Base-by-base conservation (phyloP, 257 asterid genomes). In the Vinca minor region DNA sequence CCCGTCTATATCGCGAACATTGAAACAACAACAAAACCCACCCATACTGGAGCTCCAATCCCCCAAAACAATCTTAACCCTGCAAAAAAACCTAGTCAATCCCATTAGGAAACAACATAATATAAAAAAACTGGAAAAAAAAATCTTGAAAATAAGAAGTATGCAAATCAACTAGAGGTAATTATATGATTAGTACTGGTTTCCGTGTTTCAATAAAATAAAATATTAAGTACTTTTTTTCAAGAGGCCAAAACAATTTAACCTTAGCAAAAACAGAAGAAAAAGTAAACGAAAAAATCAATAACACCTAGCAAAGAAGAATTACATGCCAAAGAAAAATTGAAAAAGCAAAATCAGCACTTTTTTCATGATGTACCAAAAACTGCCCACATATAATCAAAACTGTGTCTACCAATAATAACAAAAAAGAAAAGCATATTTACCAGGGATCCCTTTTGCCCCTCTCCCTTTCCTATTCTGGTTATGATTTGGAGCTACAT, bases 11-110 rank as follows among this genome's bases (percentile, higher is more conserved):
- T 75, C 81, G 28, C 61, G 42, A 26, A 66, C 82, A 57, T 36
- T 55, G 63, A 81, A 71, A 70, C 87, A 81, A 63, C 84, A 66
- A 31, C 80, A 72, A 5, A 73, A 12, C 7, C 70, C 45, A 69
- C 90, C 86, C 94, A 83, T 86, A 67, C 26, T 64, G 57, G 20
- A 44, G 29, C 36, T 39, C 44, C 62, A 69, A 59, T 39, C 64
- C 63, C 55, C 65, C 18, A 31, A 67, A 64, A 3, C 59, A 49
- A 49, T 32, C 54, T 69, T 35, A 54, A 21, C n/a, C 29, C 49
- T 71, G 63, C 28, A 41, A 12, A 21, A 10, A 66, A 65, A n/a
- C n/a, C 20, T 35, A 31, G 61, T 46, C 52, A 47, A 53, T 65
- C 39, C 18, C 63, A 35, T 26, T 47, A n/a, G 12, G 49, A 13